phyloP scores from a whole-genome alignment of 2,329 filamentous ascomycete genomes.

The Phyllosticta citrichinensis region DNA sequence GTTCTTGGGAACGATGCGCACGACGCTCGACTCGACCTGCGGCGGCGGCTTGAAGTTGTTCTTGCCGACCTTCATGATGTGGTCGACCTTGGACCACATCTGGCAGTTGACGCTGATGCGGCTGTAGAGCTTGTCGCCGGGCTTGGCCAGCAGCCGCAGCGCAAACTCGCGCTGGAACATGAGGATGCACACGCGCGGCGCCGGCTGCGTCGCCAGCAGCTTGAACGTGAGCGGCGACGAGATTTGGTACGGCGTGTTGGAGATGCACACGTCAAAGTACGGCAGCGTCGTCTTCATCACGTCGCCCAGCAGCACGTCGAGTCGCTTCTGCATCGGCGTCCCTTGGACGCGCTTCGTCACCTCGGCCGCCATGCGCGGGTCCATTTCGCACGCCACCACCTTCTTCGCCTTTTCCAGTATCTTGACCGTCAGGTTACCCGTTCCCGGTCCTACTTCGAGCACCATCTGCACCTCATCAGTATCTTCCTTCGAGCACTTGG shows the following conservation, averaged over 20 bases:
- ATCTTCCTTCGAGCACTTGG: not conserved
- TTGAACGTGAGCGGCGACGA: conserved; percentile 88
- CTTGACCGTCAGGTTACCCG: conserved; percentile 77
- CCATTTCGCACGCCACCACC: conserved; percentile 78
- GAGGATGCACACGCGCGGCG: conserved; percentile 75
- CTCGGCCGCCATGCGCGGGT: conserved; percentile 94
- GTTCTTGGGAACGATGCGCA: conserved; percentile 78
- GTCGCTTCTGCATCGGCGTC: conserved; percentile 68
- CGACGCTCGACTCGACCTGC: conserved; percentile 82
- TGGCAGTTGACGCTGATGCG: conserved; percentile 88
- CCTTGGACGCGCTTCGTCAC: conserved; percentile 89
- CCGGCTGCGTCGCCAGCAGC: conserved; percentile 69
- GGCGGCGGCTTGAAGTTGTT: conserved; percentile 97
- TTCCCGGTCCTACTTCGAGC: conserved; percentile 85
- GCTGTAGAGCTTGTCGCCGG: conserved; percentile 81
- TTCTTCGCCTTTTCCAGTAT: conserved; percentile 84
- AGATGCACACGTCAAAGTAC: conserved; percentile 75
- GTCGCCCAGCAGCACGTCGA: conserved; percentile 85
- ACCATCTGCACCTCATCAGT: conserved; percentile 47
- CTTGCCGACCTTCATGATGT: conserved; percentile 84
- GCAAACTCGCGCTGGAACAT: conserved; percentile 98
- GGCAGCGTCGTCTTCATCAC: conserved; percentile 77
- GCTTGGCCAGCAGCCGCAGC: conserved; percentile 75
- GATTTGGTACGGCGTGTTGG: conserved; percentile 70
- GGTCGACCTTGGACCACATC: conserved; percentile 68